These are phyloP conservation scores for Mycena leptocephala DNA, from an alignment of 768 basidiomycete genomes.

Conservation along the genomic window DNA sequence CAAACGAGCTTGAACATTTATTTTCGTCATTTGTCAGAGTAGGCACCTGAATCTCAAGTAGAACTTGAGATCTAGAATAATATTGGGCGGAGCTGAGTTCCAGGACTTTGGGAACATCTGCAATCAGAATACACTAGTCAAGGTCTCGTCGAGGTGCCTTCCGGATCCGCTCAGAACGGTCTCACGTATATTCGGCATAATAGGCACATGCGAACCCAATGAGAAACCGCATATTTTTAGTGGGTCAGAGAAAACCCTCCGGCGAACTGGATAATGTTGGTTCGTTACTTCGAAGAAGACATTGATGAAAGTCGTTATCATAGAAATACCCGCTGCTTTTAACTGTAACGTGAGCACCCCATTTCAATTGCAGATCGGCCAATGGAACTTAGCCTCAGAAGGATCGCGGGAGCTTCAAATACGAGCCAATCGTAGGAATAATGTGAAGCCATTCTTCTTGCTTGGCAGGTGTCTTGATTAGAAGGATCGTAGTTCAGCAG, in stretches of 20 bases:
- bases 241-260: neutral
- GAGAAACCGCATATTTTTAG: neutral
- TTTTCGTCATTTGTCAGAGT: no score
- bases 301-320: neutral
- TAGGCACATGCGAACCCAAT: no score
- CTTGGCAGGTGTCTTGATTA: neutral
- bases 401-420: neutral
- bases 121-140: neutral
- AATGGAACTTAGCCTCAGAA: neutral
- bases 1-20: no score
- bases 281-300: neutral
- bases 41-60: neutral
- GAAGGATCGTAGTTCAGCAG: neutral
- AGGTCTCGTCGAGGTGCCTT: no score
- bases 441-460: neutral
- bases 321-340: neutral
- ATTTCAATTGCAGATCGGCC: neutral
- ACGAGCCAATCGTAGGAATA: neutral
- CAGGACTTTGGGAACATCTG: neutral
- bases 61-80: neutral
- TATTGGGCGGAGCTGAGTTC: neutral
- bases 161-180: no score
- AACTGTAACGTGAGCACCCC: neutral
- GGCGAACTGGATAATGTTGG: neutral
- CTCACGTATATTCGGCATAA: no score